Conservation (phyloP, 805 yeast genomes). For the Cyberlindnera mississippiensis region DNA sequence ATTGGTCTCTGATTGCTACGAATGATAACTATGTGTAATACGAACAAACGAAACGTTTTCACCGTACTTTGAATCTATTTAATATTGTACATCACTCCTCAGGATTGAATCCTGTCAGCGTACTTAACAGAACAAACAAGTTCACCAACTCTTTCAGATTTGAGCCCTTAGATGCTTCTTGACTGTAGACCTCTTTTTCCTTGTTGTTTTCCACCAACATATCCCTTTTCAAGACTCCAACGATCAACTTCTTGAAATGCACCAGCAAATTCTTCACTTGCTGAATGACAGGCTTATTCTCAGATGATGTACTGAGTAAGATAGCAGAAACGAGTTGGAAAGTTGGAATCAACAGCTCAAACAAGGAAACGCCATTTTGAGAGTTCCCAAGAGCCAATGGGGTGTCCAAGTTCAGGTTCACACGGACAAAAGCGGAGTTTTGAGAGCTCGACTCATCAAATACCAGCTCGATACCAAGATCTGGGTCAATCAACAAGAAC, state of each 20-base stretch:
- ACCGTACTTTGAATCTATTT: no score
- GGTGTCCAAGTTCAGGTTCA: conserved; percentile 49
- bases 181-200: conserved; percentile 24
- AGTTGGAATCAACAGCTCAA: conserved; percentile 67
- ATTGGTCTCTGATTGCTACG: conserved; percentile 15
- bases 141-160: conserved; percentile 52
- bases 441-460: conserved; percentile 35
- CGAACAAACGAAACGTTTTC: no score
- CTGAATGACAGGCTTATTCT: conserved; percentile 53
- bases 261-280: conserved; percentile 49
- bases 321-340: conserved; percentile 70
- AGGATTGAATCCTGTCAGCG: conserved; percentile 44
- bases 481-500: conserved; percentile 70
- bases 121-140: conserved; percentile 49
- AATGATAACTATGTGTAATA: no score
- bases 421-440: conserved; percentile 33
- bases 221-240: conserved; percentile 62
- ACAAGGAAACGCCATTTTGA: conserved; percentile 44
- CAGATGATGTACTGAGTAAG: conserved; percentile 72
- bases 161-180: conserved; percentile 27
- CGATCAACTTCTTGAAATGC: conserved; percentile 50
- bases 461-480: conserved; percentile 59
- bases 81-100: conserved; percentile 18
- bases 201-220: conserved; percentile 32
- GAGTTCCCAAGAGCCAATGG: conserved; percentile 38